These are phyloP conservation scores for Leishmania aethiopica DNA, from an alignment of 208 protist genomes.

Conservation along the genomic window DNA sequence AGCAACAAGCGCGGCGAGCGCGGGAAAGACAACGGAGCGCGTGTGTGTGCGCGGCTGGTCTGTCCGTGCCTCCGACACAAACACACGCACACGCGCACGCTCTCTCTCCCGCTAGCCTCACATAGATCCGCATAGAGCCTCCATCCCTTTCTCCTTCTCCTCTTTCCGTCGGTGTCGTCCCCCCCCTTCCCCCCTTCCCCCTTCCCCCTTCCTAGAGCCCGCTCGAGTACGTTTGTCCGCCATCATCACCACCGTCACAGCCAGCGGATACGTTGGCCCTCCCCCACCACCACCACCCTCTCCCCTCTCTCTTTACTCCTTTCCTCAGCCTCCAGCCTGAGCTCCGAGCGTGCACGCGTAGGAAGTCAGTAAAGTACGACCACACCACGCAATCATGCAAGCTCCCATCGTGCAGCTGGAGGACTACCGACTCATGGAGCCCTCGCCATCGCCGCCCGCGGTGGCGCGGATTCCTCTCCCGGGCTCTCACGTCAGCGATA, in stretches of 20 bases:
- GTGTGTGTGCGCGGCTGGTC: not conserved
- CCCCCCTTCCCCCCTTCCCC: too few relatives aligned
- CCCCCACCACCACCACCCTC: not conserved
- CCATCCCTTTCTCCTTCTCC: not conserved
- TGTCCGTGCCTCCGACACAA: not conserved
- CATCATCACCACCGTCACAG: not conserved
- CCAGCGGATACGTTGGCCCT: not conserved
- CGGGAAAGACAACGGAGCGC: not conserved
- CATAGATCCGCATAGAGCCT: not conserved
- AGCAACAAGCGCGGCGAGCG: not conserved
- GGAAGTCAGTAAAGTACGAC: not conserved
- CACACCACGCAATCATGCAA: not conserved
- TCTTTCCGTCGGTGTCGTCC: not conserved
- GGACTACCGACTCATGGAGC: constrained; percentile 23
- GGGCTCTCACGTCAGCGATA: constrained; percentile 2
- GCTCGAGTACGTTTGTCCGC: not conserved
- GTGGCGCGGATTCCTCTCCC: constrained; percentile 1
- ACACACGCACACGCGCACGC: not conserved
- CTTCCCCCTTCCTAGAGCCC: not conserved
- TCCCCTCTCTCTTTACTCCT: not conserved
- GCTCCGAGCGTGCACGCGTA: not conserved
- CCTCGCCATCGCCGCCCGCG: constrained; percentile 25
- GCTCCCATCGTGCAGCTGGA: constrained; percentile 1
- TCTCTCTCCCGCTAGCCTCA: not conserved
- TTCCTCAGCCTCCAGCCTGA: not conserved